Conservation (phyloP, 306 rosid species). For the Medicago lupulina region DNA sequence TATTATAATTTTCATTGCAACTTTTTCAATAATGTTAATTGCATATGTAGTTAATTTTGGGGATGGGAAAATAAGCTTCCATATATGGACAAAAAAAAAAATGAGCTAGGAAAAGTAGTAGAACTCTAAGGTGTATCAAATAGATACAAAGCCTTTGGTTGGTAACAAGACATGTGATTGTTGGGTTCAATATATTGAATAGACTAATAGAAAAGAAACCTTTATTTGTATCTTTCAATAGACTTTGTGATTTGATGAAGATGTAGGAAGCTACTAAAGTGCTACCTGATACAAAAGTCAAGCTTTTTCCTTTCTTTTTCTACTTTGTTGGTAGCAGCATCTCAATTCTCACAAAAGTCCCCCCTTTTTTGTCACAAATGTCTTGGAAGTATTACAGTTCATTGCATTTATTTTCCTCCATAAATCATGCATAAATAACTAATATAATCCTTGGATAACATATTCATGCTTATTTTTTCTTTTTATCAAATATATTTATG, state of each 20-base stretch:
- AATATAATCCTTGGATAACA: neutral
- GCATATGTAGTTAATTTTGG: neutral
- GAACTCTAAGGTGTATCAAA: constrained; percentile 6
- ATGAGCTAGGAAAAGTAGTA: neutral
- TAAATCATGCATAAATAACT: neutral
- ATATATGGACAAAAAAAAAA: too few relatives aligned
- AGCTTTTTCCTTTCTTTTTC: constrained; percentile 22
- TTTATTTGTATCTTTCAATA: constrained; percentile 14
- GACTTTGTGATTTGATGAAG: constrained; percentile 27
- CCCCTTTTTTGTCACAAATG: constrained; percentile 26
- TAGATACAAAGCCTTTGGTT: neutral
- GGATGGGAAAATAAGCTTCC: neutral
- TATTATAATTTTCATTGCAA: neutral
- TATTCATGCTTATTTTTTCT: neutral
- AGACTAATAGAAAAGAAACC: neutral
- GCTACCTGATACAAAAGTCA: constrained; percentile 38
- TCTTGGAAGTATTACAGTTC: constrained; percentile 23
- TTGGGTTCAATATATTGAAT: constrained; percentile 36
- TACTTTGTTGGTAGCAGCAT: constrained; percentile 27
- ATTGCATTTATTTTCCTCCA: constrained; percentile 8
- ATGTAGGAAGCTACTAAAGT: constrained; percentile 27
- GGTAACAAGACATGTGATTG: constrained; percentile 33
- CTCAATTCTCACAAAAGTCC: constrained; percentile 29
- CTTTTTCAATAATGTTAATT: constrained; percentile 17
- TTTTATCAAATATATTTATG: too few relatives aligned